phyloP scores from a whole-genome alignment of 1,139 yeast species.

The Geotrichum phurueaensis region DNA sequence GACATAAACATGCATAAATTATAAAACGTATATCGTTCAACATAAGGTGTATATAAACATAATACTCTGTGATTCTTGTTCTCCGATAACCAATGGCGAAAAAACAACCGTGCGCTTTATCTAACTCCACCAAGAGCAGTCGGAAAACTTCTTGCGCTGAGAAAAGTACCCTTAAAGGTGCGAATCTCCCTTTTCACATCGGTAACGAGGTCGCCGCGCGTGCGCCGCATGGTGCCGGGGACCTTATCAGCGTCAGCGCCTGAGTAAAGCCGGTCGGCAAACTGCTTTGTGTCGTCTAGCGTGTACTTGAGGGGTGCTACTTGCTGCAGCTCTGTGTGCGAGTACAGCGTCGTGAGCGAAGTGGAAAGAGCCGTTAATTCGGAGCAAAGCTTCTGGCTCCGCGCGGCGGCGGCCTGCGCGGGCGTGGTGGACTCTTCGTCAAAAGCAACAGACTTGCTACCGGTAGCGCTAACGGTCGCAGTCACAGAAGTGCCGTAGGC shows the following conservation, averaged over 20 bases:
- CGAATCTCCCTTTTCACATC: conserved; percentile 34
- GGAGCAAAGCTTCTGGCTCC: conserved; percentile 6
- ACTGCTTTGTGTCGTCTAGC: background rate
- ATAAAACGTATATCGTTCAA: background rate
- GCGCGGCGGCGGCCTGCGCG: conserved; percentile 4
- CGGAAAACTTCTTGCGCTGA: conserved; percentile 23
- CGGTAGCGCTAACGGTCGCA: conserved; percentile 7
- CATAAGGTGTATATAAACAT: background rate
- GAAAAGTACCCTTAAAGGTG: conserved; percentile 31
- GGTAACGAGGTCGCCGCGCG: conserved; percentile 13
- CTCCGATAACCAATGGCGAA: background rate
- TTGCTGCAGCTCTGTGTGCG: conserved; percentile 1
- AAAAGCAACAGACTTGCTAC: conserved; percentile 9
- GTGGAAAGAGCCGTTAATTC: background rate
- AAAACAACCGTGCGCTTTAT: background rate
- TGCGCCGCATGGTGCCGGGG: conserved; percentile 9
- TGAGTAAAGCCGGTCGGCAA: conserved; percentile 1
- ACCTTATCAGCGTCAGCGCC: conserved; percentile 10
- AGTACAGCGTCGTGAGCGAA: background rate
- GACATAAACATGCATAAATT: background rate
- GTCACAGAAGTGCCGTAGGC: conserved; percentile 6
- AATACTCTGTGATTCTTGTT: background rate
- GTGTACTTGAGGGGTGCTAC: conserved; percentile 6
- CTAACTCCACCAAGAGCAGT: background rate
- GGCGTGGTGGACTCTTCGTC: conserved; percentile 2